phyloP scores from a whole-genome alignment of 2,329 filamentous ascomycete genomes.

The Xylariaceae sp. region DNA sequence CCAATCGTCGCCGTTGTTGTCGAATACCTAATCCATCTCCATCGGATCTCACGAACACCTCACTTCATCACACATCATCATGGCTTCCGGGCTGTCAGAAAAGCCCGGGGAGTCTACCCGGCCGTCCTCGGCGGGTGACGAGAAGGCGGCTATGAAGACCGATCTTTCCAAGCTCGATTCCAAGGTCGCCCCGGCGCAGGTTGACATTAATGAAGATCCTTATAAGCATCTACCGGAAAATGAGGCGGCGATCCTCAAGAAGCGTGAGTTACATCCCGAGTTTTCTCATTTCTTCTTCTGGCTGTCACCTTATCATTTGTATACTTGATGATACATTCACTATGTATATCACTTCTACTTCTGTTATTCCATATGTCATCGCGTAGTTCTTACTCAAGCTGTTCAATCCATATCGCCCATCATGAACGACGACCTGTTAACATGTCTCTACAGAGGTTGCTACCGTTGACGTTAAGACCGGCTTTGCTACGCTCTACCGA shows the following conservation, averaged over 20 bases:
- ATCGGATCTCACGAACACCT: background rate
- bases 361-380: background rate
- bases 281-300: background rate
- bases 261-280: slow-evolving; percentile 33
- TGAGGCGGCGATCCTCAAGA: slow-evolving; percentile 62
- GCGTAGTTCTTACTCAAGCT: background rate
- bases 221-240: slow-evolving; percentile 58
- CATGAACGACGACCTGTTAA: slow-evolving; percentile 3
- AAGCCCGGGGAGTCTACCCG: slow-evolving; percentile 28
- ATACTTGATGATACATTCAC: background rate
- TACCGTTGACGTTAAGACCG: slow-evolving; percentile 58
- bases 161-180: slow-evolving; percentile 42
- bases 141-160: slow-evolving; percentile 13
- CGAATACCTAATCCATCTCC: slow-evolving; percentile 2
- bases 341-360: background rate
- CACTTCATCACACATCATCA: slow-evolving; percentile 12
- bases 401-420: background rate
- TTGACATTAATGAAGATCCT: slow-evolving; percentile 46
- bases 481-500: slow-evolving; percentile 61
- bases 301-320: background rate
- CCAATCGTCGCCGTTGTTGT: background rate
- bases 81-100: slow-evolving; percentile 25
- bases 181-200: slow-evolving; percentile 33
- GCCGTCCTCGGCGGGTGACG: slow-evolving; percentile 14
- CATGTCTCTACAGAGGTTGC: slow-evolving; percentile 45